Evolutionary conservation across 805 yeast species (phyloP), one percentile per base, ranked within the genome.

Genomic region (Clavispora vitiphila): DNA sequence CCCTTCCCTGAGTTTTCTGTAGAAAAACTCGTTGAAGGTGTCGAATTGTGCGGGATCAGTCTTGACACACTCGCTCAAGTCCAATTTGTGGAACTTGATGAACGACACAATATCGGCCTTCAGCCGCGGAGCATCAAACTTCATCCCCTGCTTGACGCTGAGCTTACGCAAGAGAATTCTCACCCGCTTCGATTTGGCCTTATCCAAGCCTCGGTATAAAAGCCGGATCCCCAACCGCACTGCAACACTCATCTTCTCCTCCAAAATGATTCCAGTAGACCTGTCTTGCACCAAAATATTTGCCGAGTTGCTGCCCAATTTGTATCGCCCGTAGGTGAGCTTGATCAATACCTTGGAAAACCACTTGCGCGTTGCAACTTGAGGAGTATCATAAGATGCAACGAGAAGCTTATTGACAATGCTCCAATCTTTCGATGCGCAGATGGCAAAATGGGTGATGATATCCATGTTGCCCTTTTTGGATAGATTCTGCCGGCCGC

Each of bases 231-330:
- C 99, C 27, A 93, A 58, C 37, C 96, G 71, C 9, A 93, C 93
- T 54, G 86, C 86, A 1, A 86, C 78, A 43, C 90, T 82, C 86
- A 93, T 91, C 54, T 88, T 88, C 55, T 91, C 99, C 58, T 91
- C 98, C 56, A 85, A 62, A n/a, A 91, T 79, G 35, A 86, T 75
- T 0, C 99, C 99, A 0, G 96, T 83, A 14, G 76, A 70, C 46
- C 99, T 72, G 59, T 93, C 97, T 60, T 93, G 98, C 2, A 91
- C 97, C 38, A 93, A 68, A 23, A 93, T 91, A 56, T 91, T 91
- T 8, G 97, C 99, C 37, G 95, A 88, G 57, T 91, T 87, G 31
- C 70, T 58, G 2, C 97, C 97, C 27, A 91, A 64, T 37, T 81
- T 80, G 58, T 89, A 84, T 53, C 84, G 84, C 0, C 99, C 99